Evolutionary conservation across 23 red algal genomes (phyloP), one percentile per base, ranked within the genome.

Genomic region (Agarophyton chilense): DNA sequence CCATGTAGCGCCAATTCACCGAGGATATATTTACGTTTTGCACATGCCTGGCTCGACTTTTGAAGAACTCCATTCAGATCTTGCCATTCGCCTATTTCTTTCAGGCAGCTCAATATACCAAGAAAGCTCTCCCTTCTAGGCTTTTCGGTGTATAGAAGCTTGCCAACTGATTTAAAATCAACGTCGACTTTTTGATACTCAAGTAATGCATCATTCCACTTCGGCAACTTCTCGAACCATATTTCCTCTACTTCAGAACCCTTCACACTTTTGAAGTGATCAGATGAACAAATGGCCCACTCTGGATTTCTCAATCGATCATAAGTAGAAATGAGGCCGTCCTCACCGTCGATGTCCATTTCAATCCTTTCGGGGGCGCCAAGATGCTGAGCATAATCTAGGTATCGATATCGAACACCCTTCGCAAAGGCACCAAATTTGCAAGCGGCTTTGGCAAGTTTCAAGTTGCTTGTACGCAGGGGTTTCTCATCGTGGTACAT

Each of bases 401-500:
- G 68, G 42, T 99, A 93, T 6, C 92, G 87, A 77, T 99, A 99
- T 44, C 90, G 74, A 7, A 99, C 55, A 71, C 93, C 97, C 60
- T 99, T 99, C 22, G 97, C 97, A 89, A 86, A 89, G 7, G 97
- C 97, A 17, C 97, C 97, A 83, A 89, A 95, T 53, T 87, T 68
- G 60, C 75, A 96, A 0, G 97, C 93, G 54, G 95, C 93, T 1
- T 47, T 21, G 9, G 97, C 97, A 1, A 99, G 84, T 71, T 68
- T 71, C 35, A 80, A 63, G 19, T 90, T 77, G 47, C 93, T 83
- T 42, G 93, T 90, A 19, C 93, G 97, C 18, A 99, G 62, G 19
- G 97, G 97, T 57, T 94, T 95, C 77, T 99, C 97, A 63, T 95
- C 97, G 50, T 99, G 97, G 64, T 99, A 93, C 97, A 99, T 99